Base-by-base conservation (phyloP, 129 eudicot genomes). In the Helianthus tuberosus region DNA sequence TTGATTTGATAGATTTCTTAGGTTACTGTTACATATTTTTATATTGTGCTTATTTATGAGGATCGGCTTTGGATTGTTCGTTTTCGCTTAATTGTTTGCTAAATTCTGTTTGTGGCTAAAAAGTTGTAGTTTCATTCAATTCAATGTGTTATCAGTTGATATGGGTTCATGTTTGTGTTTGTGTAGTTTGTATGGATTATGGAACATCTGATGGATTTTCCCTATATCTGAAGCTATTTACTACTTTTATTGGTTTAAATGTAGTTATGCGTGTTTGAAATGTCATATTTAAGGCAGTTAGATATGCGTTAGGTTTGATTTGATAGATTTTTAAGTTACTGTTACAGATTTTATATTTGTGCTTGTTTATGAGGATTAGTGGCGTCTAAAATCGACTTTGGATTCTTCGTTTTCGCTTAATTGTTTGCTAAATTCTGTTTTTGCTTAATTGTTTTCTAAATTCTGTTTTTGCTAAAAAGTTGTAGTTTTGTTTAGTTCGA, bases 261-360 rank as follows among this genome's bases (percentile, higher is more conserved):
- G 11, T 68, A 27, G 11, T 66, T 53, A 62, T 44, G 16, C 49
- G 4, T 50, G 46, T 51, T 50, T 60, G 36, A 17, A 57, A 16
- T 57, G 60, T 58, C 57, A 27, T 27, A 17, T 55, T 76, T 1
- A 76, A 55, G 44, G 50, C 51, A 43, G 15, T 54, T 29, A 29
- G 38, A 51, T 53, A 57, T 35, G 61, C 72, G 36, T 27, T 27
- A 27, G 5, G 62, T 66, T 44, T 53, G 73, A 66, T 27, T 66
- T 66, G 59, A 6, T 66, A 66, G 57, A 66, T 43, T 20, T 49
- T 61, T 54, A 54, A 73, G 74, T 75, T 55, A 75, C 57, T 44
- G 20, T 55, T 55, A 41, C 8, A 5, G 46, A 5, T 43, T 43
- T 43, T 43, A 6, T 32, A 2, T 32, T 32, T 32, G 36, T 32